Percentiles rank a stretch among this genome's conserved stretches.
phyloP scores from a whole-genome alignment of 768 basidiomycete genomes.

The Brasilioporus rufonigricans region DNA sequence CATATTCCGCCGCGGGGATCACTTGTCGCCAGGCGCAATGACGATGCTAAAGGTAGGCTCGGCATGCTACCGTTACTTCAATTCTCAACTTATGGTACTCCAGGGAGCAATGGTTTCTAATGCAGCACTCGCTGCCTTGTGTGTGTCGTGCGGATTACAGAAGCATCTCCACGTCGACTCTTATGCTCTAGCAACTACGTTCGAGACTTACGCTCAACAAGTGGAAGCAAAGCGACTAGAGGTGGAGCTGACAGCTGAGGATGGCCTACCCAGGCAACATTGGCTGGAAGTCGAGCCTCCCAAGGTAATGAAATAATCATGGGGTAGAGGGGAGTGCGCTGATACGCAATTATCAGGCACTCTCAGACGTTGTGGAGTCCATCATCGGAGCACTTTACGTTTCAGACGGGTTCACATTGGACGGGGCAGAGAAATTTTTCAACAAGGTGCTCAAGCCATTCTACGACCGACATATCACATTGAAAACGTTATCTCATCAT shows the following conservation, averaged over 20 bases:
- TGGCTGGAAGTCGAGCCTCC: slow-evolving; percentile 78
- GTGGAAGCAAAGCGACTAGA: slow-evolving; percentile 52
- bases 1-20: slow-evolving; percentile 61
- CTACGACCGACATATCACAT: slow-evolving; percentile 70
- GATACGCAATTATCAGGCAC: slow-evolving; percentile 43
- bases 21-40: slow-evolving; percentile 71
- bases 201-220: slow-evolving; percentile 51
- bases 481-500: slow-evolving; percentile 72
- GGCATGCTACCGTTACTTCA: not conserved
- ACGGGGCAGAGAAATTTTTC: slow-evolving; percentile 64
- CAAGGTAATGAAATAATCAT: slow-evolving; percentile 48
- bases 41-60: slow-evolving; percentile 67
- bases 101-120: slow-evolving; percentile 89
- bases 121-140: slow-evolving; percentile 70
- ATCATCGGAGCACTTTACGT: slow-evolving; percentile 77
- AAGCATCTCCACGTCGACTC: slow-evolving; percentile 60
- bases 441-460: slow-evolving; percentile 71
- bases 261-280: slow-evolving; percentile 60
- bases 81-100: not conserved
- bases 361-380: slow-evolving; percentile 81
- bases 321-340: not conserved
- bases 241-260: slow-evolving; percentile 46
- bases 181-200: slow-evolving; percentile 44
- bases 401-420: slow-evolving; percentile 64
- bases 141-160: slow-evolving; percentile 66